A percentile compares a stretch with the other conserved stretches of the same genome.
Evolutionary conservation across 331 rosid genomes (phyloP).

Genomic region (Malus hybrid): DNA sequence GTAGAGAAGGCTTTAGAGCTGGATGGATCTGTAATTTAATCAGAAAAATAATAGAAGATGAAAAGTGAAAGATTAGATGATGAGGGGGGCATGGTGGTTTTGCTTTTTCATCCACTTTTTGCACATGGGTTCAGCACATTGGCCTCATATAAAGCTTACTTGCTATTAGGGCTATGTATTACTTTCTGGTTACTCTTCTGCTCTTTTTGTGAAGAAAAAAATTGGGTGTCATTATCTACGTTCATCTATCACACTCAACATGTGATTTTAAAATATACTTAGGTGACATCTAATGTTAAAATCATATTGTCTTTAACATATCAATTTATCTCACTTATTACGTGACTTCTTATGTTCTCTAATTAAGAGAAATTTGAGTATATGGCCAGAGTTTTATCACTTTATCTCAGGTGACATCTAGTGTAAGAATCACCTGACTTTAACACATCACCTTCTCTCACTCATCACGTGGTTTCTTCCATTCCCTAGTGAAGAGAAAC

Average conservation of each 20-base stretch:
- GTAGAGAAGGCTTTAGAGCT: conserved; percentile 45
- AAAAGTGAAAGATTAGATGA: conserved; percentile 38
- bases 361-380: too few species aligned
- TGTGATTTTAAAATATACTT: not conserved
- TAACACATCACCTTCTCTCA: too few species aligned
- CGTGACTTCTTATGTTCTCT: not conserved
- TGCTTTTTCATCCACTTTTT: conserved; percentile 47
- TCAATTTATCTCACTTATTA: too few species aligned
- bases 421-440: too few species aligned
- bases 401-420: too few species aligned
- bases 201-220: not conserved
- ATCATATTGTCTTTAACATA: too few species aligned
- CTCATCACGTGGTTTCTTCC: too few species aligned
- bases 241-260: rapidly evolving
- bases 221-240: too few species aligned
- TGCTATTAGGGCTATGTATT: conserved; percentile 60
- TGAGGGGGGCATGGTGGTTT: conserved; percentile 34
- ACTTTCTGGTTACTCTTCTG: conserved; percentile 41
- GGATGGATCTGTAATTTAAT: conserved; percentile 31
- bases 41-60: conserved; percentile 40
- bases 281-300: too few species aligned
- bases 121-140: conserved; percentile 67
- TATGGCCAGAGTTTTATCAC: rapidly evolving
- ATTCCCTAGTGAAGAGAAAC: not conserved
- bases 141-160: conserved; percentile 59